phyloP scores from a whole-genome alignment of 2,329 filamentous ascomycete genomes.

The Coniochaeta hoffmannii region DNA sequence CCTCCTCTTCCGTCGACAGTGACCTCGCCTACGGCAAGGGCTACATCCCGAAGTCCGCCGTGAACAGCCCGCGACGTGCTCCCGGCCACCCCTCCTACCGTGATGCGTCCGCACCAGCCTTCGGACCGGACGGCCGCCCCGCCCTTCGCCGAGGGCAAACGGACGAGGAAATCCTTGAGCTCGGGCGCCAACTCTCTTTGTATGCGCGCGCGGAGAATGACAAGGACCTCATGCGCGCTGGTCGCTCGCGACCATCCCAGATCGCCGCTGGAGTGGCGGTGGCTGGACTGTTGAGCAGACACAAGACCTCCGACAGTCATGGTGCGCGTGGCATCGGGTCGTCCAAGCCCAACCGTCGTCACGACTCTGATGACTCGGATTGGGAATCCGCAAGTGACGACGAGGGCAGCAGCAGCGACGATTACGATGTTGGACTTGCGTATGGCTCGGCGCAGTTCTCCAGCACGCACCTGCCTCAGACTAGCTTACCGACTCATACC shows the following conservation, averaged over 20 bases:
- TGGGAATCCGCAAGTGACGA: conserved; percentile 46
- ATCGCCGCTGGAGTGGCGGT: conserved; percentile 30
- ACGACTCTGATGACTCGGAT: conserved; percentile 40
- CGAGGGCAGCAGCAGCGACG: conserved; percentile 29
- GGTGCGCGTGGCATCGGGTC: conserved; percentile 12
- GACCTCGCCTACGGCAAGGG: conserved; percentile 50
- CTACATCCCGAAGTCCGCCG: conserved; percentile 23
- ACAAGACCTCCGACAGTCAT: conserved; percentile 21
- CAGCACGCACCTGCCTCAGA: conserved; percentile 15
- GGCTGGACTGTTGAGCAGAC: conserved; percentile 32
- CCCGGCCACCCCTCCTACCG: conserved; percentile 5
- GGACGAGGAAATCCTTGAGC: conserved; percentile 49
- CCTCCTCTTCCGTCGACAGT: conserved; percentile 47
- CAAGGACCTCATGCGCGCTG: conserved; percentile 37
- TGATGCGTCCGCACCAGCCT: conserved; percentile 6
- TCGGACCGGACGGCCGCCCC: conserved; percentile 17
- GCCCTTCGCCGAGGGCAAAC: conserved; percentile 29
- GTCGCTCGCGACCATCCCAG: conserved; percentile 28
- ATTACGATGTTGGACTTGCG: conserved; percentile 31
- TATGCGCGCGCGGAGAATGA: conserved; percentile 43
- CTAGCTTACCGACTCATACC: conserved; percentile 12
- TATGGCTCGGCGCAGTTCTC: conserved; percentile 28
- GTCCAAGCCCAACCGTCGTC: conserved; percentile 27
- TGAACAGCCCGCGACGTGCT: conserved; percentile 6
- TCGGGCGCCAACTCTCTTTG: conserved; percentile 47